Conservation (phyloP, 306 rosid genomes). For the Hippophae tibetana region DNA sequence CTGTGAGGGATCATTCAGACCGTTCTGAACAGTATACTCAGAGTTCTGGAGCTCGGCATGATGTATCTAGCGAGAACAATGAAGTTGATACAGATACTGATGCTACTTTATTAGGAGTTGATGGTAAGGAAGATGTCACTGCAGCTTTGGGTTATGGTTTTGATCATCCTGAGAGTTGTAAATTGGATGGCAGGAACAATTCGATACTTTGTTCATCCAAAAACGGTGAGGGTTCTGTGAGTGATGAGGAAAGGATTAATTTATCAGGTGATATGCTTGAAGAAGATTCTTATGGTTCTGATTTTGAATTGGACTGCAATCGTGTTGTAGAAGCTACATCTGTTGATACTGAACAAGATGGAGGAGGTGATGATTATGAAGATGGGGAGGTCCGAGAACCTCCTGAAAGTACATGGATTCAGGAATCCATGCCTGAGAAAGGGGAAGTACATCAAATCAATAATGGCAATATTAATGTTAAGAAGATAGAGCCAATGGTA, state of each 20-base stretch:
- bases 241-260: constrained; percentile 76
- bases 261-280: constrained; percentile 56
- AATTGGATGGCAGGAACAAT: constrained; percentile 36
- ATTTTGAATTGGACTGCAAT: constrained; percentile 72
- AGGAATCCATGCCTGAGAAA: constrained; percentile 42
- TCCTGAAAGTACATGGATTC: constrained; percentile 24
- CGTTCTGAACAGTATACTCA: constrained; percentile 15
- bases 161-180: constrained; percentile 16
- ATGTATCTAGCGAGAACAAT: constrained; percentile 20
- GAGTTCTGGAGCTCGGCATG: constrained; percentile 14
- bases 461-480: constrained; percentile 22
- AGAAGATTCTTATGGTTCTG: constrained; percentile 55
- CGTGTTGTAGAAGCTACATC: constrained; percentile 40
- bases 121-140: constrained; percentile 22
- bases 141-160: constrained; percentile 22
- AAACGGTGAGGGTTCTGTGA: constrained; percentile 41
- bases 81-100: constrained; percentile 22
- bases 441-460: constrained; percentile 37
- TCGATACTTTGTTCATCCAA: constrained; percentile 22
- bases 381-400: constrained; percentile 83
- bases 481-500: constrained; percentile 28
- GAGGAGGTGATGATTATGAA: constrained; percentile 60
- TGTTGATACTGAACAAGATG: constrained; percentile 32
- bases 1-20: constrained; percentile 17
- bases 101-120: constrained; percentile 19